Evolutionary conservation across 805 yeast species (phyloP).

Genomic region (Candida caryicola): DNA sequence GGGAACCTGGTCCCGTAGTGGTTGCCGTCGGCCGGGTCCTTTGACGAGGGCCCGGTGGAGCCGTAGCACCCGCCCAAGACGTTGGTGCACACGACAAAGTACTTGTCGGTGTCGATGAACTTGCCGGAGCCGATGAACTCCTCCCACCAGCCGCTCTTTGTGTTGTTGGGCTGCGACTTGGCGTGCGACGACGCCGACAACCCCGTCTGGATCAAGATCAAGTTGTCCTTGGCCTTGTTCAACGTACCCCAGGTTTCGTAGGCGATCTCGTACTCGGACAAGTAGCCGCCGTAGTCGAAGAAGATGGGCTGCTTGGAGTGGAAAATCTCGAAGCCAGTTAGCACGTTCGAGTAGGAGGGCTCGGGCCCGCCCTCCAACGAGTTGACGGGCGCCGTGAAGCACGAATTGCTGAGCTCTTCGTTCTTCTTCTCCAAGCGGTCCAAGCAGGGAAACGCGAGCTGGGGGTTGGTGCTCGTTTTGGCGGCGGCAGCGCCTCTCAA

Average conservation of each 20-base stretch:
- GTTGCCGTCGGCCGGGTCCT: conserved; percentile 63
- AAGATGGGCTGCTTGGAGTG: conserved; percentile 56
- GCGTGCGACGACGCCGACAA: conserved; percentile 94
- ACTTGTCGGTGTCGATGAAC: conserved; percentile 76
- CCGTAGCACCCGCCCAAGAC: conserved; percentile 95
- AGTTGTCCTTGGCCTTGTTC: conserved; percentile 61
- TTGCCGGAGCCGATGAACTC: conserved; percentile 82
- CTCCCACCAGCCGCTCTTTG: conserved; percentile 93
- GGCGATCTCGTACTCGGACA: conserved; percentile 78
- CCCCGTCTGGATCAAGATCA: conserved; percentile 84
- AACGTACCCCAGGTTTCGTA: conserved; percentile 90
- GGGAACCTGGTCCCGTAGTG: conserved; percentile 88
- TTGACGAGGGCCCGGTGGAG: conserved; percentile 86
- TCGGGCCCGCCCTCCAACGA: conserved; percentile 74
- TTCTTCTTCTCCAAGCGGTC: conserved; percentile 68
- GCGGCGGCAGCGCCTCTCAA: neutral
- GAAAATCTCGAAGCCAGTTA: conserved; percentile 62
- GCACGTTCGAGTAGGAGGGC: conserved; percentile 73
- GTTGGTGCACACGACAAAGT: conserved; percentile 83
- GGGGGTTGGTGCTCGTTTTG: conserved; percentile 51
- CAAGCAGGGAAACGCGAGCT: conserved; percentile 77
- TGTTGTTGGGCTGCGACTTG: conserved; percentile 67
- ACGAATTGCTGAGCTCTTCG: conserved; percentile 27
- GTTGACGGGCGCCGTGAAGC: conserved; percentile 15
- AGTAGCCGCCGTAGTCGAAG: conserved; percentile 77